These are phyloP conservation scores for Naganishia albida DNA, from an alignment of 1,284 basidiomycete species.

Conservation along the genomic window DNA sequence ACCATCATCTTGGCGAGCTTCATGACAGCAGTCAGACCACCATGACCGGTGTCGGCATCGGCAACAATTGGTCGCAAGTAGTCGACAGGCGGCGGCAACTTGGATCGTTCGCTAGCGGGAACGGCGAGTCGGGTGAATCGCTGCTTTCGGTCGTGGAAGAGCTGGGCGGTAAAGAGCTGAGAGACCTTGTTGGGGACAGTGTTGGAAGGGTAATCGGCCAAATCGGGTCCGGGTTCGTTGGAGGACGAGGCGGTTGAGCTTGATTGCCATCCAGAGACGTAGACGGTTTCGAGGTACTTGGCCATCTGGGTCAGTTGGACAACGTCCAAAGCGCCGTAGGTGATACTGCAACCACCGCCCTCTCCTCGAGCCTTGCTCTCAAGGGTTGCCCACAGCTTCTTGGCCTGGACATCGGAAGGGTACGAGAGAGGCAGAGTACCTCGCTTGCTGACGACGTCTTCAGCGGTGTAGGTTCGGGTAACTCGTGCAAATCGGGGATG, in stretches of 20 bases:
- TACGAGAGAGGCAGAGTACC: constrained; percentile 84
- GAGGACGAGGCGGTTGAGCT: constrained; percentile 85
- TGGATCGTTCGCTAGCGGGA: constrained; percentile 58
- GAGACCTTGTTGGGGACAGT: constrained; percentile 66
- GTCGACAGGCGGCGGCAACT: constrained; percentile 66
- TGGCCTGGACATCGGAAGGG: constrained; percentile 78
- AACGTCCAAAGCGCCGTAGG: constrained; percentile 98
- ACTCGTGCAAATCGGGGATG: constrained; percentile 80
- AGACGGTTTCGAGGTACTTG: constrained; percentile 87
- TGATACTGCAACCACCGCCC: constrained; percentile 51
- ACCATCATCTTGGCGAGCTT: constrained; percentile 83
- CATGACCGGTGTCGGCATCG: constrained; percentile 73
- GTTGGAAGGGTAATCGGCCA: constrained; percentile 73
- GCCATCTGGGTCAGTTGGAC: constrained; percentile 97
- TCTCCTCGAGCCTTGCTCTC: constrained; percentile 54
- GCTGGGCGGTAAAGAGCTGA: constrained; percentile 64
- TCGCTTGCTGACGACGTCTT: constrained; percentile 89
- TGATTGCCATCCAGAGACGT: constrained; percentile 95
- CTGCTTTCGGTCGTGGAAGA: constrained; percentile 66
- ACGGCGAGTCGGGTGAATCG: constrained; percentile 63
- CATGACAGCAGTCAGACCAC: constrained; percentile 89
- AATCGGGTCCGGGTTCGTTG: constrained; percentile 96
- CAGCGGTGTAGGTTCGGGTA: constrained; percentile 86
- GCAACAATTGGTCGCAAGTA: constrained; percentile 92
- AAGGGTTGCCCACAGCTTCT: constrained; percentile 75